Evolutionary conservation across 306 rosid species (phyloP).

Genomic region (Corylus americana): DNA sequence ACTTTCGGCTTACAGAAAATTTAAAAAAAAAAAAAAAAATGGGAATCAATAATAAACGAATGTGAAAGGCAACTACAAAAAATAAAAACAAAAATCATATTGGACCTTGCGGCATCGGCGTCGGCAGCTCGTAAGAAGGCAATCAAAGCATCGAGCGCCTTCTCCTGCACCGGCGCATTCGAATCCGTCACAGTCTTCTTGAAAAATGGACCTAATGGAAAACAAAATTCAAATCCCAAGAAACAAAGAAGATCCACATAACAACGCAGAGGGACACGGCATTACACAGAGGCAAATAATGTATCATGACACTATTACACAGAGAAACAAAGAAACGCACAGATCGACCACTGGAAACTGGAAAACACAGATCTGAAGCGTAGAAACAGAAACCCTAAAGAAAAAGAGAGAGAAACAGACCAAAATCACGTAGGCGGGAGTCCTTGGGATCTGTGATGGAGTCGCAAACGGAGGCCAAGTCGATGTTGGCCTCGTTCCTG

Average conservation of each 20-base stretch:
- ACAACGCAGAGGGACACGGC: constrained; percentile 33
- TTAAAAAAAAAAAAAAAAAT: background rate
- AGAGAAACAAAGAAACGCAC: constrained; percentile 3
- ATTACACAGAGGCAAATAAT: too few relatives aligned
- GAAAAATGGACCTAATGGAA: constrained; percentile 65
- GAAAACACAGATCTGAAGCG: constrained; percentile 22
- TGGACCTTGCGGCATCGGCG: constrained; percentile 88
- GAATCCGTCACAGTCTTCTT: constrained; percentile 90
- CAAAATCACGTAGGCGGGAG: constrained; percentile 90
- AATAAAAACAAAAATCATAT: background rate
- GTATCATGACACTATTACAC: constrained; percentile 7
- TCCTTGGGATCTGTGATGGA: constrained; percentile 98
- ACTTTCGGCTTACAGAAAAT: constrained; percentile 21
- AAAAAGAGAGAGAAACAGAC: constrained; percentile 34
- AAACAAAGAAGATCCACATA: constrained; percentile 33
- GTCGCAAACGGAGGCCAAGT: constrained; percentile 84
- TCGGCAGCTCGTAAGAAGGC: constrained; percentile 92
- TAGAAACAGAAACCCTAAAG: constrained; percentile 41
- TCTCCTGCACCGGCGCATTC: constrained; percentile 98
- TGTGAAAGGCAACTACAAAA: background rate
- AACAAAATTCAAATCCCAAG: background rate
- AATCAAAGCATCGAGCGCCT: constrained; percentile 93
- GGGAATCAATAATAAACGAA: background rate
- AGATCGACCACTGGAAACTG: constrained; percentile 39
- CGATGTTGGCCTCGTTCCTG: constrained; percentile 87